Percentiles rank a stretch among this genome's conserved stretches.
phyloP scores from a whole-genome alignment of 495 filamentous ascomycete species.

The Tuber aestivum region DNA sequence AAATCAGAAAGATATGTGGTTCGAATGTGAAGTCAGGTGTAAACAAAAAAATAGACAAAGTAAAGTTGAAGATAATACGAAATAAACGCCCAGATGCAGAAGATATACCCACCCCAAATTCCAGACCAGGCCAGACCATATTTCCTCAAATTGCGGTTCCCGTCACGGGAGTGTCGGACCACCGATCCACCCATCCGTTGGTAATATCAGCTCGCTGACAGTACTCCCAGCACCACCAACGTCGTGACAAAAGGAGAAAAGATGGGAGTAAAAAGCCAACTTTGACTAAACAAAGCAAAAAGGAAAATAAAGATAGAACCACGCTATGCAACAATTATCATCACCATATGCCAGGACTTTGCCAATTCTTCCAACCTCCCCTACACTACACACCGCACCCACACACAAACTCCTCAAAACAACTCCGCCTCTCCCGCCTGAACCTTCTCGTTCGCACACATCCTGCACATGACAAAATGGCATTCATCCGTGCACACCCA shows the following conservation, averaged over 20 bases:
- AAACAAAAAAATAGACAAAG: background rate
- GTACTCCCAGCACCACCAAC: background rate
- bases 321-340: slow-evolving; percentile 40
- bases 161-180: background rate
- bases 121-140: background rate
- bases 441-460: slow-evolving; percentile 42
- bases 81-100: background rate
- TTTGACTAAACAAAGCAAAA: slow-evolving; percentile 13
- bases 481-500: slow-evolving; percentile 41
- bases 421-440: slow-evolving; percentile 37
- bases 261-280: slow-evolving; percentile 11
- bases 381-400: slow-evolving; percentile 5
- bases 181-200: background rate
- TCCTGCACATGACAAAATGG: slow-evolving; percentile 40
- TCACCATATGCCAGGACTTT: slow-evolving; percentile 30
- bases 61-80: background rate
- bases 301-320: slow-evolving; percentile 8
- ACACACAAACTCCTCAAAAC: slow-evolving; percentile 23
- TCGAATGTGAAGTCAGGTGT: background rate
- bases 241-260: slow-evolving; percentile 4
- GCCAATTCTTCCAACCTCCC: slow-evolving; percentile 10
- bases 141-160: background rate
- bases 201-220: background rate
- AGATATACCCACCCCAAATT: background rate
- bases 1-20: background rate